Evolutionary conservation across 2,329 filamentous ascomycete genomes (phyloP).

Genomic region (Westerdykella aurantiaca): DNA sequence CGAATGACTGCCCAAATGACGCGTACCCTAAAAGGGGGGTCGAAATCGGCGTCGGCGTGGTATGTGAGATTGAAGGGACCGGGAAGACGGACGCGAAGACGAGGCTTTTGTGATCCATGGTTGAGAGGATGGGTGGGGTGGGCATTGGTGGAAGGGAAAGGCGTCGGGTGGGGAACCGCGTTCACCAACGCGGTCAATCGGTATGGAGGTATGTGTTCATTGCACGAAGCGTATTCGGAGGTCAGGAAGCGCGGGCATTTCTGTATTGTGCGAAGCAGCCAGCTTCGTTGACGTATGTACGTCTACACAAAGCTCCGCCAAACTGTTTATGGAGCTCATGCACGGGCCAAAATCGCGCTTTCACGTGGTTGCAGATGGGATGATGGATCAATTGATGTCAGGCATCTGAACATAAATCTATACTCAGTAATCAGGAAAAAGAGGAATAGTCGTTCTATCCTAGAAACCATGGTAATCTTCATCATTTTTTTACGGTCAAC

Average conservation of each 20-base stretch:
- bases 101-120: constrained; percentile 32
- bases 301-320: too few species aligned
- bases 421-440: too few species aligned
- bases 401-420: too few species aligned
- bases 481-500: too few species aligned
- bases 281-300: too few species aligned
- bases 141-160: not conserved
- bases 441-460: too few species aligned
- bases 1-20: constrained; percentile 37
- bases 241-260: not conserved
- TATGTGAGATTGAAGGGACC: constrained; percentile 36
- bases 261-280: too few species aligned
- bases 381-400: too few species aligned
- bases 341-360: constrained; percentile 4
- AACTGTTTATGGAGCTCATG: constrained; percentile 5
- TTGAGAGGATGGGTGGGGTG: not conserved
- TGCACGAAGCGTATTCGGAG: not conserved
- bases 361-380: constrained; percentile 9
- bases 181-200: constrained; percentile 1
- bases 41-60: constrained; percentile 40
- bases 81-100: constrained; percentile 45
- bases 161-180: not conserved
- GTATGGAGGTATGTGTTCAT: not conserved
- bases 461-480: too few species aligned
- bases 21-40: constrained; percentile 41